These are phyloP conservation scores for Umbelopsis isabellina DNA, from an alignment of 192 early-diverging fungal genomes.

Conservation along the genomic window DNA sequence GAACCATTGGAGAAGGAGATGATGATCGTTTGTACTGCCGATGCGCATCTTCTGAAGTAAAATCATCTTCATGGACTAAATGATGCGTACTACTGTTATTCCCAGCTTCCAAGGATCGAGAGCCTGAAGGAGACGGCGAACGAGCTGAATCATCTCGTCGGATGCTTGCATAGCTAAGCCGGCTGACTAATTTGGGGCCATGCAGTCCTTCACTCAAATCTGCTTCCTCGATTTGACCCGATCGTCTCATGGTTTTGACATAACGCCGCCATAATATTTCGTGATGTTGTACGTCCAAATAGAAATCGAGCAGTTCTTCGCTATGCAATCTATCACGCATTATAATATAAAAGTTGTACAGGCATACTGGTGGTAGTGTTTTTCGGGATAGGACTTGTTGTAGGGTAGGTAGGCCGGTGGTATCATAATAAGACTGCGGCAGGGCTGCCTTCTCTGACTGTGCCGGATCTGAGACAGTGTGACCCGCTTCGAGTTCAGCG, in stretches of 20 bases:
- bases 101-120: constrained; percentile 9
- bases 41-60: constrained; percentile 1
- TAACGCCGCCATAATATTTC: constrained; percentile 69
- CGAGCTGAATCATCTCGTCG: constrained; percentile 13
- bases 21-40: constrained; percentile 4
- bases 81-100: not conserved
- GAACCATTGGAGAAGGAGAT: constrained; percentile 3
- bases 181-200: constrained; percentile 33
- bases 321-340: constrained; percentile 67
- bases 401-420: constrained; percentile 61
- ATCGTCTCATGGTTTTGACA: constrained; percentile 43
- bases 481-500: constrained; percentile 6
- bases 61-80: constrained; percentile 22
- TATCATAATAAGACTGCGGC: constrained; percentile 16
- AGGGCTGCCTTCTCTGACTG: not conserved
- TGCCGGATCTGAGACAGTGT: constrained; percentile 6
- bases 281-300: constrained; percentile 72
- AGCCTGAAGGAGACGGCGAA: constrained; percentile 14
- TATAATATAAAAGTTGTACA: constrained; percentile 79
- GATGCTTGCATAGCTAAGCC: constrained; percentile 27
- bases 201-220: constrained; percentile 37
- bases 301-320: constrained; percentile 78
- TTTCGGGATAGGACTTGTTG: constrained; percentile 70
- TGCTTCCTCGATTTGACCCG: constrained; percentile 33
- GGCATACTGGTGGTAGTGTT: constrained; percentile 70